phyloP scores from a whole-genome alignment of 2,329 filamentous ascomycete species.

The Aspergillus puulaauensis region DNA sequence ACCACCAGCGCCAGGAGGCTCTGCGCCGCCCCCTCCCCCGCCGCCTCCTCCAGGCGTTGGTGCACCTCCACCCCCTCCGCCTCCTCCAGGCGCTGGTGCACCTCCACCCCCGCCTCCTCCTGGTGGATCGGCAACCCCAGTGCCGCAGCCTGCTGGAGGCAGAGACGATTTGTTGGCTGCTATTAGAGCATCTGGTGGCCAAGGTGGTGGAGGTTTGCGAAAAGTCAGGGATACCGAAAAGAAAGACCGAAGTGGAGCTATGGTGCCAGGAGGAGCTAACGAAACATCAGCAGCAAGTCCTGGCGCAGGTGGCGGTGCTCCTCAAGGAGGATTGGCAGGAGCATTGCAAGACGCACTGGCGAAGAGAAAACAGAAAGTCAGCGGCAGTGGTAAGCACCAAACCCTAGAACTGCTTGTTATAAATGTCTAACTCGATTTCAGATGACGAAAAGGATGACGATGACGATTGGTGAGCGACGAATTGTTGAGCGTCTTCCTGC shows the following conservation, averaged over 20 bases:
- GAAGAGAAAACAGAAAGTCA: conserved; percentile 90
- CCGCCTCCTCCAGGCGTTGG: conserved; percentile 28
- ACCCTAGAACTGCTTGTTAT: neutral
- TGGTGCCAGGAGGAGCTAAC: conserved; percentile 51
- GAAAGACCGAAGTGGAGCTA: conserved; percentile 46
- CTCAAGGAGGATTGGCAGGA: conserved; percentile 69
- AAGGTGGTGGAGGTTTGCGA: conserved; percentile 43
- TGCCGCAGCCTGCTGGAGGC: conserved; percentile 39
- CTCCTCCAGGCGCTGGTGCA: conserved; percentile 40
- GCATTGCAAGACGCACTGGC: conserved; percentile 75
- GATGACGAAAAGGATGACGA: conserved; percentile 49
- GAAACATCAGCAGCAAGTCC: conserved; percentile 59
- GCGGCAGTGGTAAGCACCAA: conserved; percentile 78
- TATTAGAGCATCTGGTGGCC: conserved; percentile 52
- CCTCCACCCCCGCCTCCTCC: conserved; percentile 37
- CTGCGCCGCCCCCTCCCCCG: conserved; percentile 33
- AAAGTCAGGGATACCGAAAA: conserved; percentile 49
- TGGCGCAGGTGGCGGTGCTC: conserved; percentile 55
- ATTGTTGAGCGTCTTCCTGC: neutral
- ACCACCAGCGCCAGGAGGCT: conserved; percentile 35
- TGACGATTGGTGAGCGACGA: conserved; percentile 43
- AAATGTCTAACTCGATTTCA: conserved; percentile 28
- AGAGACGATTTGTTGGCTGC: conserved; percentile 48
- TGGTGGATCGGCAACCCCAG: conserved; percentile 43
- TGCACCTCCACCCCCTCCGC: conserved; percentile 35